A percentile compares a stretch with the other conserved stretches of the same genome.
Evolutionary conservation across 495 filamentous ascomycete genomes (phyloP).

Genomic region (Hyaloscypha finlandica): DNA sequence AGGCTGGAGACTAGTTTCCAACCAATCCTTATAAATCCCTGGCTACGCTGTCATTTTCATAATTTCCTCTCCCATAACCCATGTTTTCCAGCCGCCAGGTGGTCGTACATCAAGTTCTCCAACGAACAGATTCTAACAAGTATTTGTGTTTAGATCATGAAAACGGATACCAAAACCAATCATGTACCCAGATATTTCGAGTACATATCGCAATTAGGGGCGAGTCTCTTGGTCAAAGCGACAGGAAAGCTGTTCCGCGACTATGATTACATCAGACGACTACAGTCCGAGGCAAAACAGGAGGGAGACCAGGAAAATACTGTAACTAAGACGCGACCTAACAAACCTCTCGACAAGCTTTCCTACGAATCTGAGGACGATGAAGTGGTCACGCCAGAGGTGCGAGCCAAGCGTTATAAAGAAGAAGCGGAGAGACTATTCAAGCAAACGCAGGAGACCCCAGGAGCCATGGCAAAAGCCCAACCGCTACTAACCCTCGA

Average conservation of each 20-base stretch:
- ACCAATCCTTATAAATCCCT: no score
- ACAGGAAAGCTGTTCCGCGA: neutral
- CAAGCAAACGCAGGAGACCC: neutral
- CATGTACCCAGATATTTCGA: constrained; percentile 6
- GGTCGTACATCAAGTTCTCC: no score
- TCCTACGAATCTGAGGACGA: neutral
- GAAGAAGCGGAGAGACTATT: neutral
- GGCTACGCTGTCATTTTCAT: no score
- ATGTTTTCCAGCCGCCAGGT: no score
- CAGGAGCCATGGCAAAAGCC: neutral
- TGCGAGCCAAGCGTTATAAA: neutral
- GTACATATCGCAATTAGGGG: neutral
- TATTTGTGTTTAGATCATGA: neutral
- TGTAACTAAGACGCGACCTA: no score
- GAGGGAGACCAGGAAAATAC: no score
- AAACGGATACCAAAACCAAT: neutral
- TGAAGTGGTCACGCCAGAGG: neutral
- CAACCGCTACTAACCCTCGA: constrained; percentile 3
- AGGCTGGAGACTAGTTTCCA: no score
- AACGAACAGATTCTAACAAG: no score
- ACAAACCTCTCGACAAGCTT: neutral
- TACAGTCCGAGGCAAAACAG: no score
- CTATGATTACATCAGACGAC: constrained; percentile 2
- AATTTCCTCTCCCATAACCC: no score
- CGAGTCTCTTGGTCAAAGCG: constrained; percentile 1